phyloP scores from a whole-genome alignment of 202 grass and related monocot genomes.

The Brachypodium distachyon region DNA sequence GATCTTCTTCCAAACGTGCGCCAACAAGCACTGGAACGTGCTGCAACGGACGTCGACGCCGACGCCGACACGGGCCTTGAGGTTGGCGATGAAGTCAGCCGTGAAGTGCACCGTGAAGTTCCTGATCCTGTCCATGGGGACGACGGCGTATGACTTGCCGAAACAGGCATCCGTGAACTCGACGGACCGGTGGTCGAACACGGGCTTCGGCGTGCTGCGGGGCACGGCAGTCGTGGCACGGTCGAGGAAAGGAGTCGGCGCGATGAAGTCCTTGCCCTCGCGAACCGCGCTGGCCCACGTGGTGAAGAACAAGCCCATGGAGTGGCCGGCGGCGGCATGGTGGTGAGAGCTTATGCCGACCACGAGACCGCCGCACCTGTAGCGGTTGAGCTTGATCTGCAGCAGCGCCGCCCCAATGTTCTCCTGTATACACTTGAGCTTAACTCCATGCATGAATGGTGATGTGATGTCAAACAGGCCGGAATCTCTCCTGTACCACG shows the following conservation, averaged over 20 bases:
- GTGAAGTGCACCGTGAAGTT: constrained; percentile 12
- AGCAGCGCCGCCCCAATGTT: background rate
- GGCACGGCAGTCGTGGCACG: constrained; percentile 5
- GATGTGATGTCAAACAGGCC: too few species aligned
- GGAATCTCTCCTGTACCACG: too few species aligned
- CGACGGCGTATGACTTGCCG: too few species aligned
- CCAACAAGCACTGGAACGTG: constrained; percentile 14
- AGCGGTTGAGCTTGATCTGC: constrained; percentile 31
- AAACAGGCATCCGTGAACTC: background rate
- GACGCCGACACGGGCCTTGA: background rate
- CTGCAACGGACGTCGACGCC: background rate
- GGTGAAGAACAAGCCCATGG: constrained; percentile 23
- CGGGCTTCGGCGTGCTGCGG: background rate
- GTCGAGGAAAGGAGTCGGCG: background rate
- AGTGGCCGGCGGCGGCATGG: constrained; percentile 22
- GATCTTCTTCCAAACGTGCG: constrained; percentile 29
- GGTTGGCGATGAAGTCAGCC: background rate
- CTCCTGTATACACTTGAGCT: background rate
- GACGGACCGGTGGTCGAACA: background rate
- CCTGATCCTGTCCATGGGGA: background rate
- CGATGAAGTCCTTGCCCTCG: background rate
- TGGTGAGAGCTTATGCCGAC: constrained; percentile 25
- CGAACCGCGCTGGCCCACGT: constrained; percentile 19
- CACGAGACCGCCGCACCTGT: constrained; percentile 27
- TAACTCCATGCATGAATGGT: too few species aligned